Evolutionary conservation across 371 early-diverging fungal species (phyloP), one percentile per base, ranked within the genome.

Genomic region (Nematocida sp.): DNA sequence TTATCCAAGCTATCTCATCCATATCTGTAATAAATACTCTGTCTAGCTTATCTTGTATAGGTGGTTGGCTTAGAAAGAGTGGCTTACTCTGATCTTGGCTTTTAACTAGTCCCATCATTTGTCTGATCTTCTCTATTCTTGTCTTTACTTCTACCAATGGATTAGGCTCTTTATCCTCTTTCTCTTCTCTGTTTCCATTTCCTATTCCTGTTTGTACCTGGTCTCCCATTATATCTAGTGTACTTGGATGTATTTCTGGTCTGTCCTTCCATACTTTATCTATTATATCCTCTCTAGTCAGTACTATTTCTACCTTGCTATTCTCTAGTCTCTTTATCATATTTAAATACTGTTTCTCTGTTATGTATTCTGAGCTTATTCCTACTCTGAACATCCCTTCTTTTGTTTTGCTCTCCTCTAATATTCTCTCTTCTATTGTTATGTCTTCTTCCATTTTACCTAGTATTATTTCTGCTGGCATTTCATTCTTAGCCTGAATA

Each of bases 401-500:
- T 38, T 45, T 76, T 32, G 11, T 49, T 67, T 23, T 27, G n/a
- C n/a, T 61, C 17, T 25, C 34, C 25, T 45, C 43, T 25, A 35
- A 40, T n/a, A 80, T 3, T 35, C 57, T 62, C 61, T 80, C 77
- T 2, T 40, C 37, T 21, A 80, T 9, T 25, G 60, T 34, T 15
- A 46, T 27, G 34, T 94, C 94, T 61, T 91, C 84, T 19, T 90
- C 93, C 76, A 93, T 88, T 38, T 87, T 61, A 32, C 49, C 54
- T 4, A 81, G 60, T 38, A 52, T 49, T 21, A 70, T 54, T 27
- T 63, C 48, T 32, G 58, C 67, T 13, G 45, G 91, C 54, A 96
- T 84, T 83, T 96, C 89, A 79, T 91, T 86, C 1, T 89, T 85
- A 11, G 96, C 96, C 84, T 96, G 96, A 65, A 96, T 82, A 83